Percentiles rank a stretch among this genome's conserved stretches.
Evolutionary conservation across 2,329 filamentous ascomycete genomes (phyloP).

Genomic region (Exophiala phaeomuriformis): DNA sequence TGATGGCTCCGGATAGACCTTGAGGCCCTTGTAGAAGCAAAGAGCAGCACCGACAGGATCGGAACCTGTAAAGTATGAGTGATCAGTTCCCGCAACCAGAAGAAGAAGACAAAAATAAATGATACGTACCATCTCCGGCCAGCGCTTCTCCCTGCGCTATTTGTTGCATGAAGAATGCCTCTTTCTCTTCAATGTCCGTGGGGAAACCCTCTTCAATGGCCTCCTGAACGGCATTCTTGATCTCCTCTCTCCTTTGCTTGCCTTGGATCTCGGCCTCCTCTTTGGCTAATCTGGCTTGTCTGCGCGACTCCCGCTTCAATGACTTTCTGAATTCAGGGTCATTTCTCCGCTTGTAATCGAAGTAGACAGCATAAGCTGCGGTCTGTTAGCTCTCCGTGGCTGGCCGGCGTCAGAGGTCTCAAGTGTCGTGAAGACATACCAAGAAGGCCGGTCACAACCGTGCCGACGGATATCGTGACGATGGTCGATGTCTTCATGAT

Average conservation of each 20-base stretch:
- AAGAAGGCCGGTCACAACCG: constrained; percentile 51
- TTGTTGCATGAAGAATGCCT: constrained; percentile 94
- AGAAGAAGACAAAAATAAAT: background rate
- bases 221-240: constrained; percentile 68
- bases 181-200: constrained; percentile 80
- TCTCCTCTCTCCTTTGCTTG: constrained; percentile 51
- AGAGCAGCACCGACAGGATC: constrained; percentile 70
- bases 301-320: constrained; percentile 45
- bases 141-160: constrained; percentile 81
- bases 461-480: constrained; percentile 52
- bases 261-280: constrained; percentile 43
- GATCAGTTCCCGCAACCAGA: background rate
- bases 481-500: constrained; percentile 47
- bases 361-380: constrained; percentile 58
- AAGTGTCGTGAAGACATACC: constrained; percentile 32
- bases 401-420: background rate
- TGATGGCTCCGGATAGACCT: constrained; percentile 90
- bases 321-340: constrained; percentile 57
- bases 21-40: constrained; percentile 96
- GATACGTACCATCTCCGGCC: constrained; percentile 65
- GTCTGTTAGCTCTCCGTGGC: constrained; percentile 11
- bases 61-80: constrained; percentile 31
- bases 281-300: constrained; percentile 41
- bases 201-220: constrained; percentile 92
- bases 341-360: constrained; percentile 58